Evolutionary conservation across 306 rosid species (phyloP), one percentile per base, ranked within the genome.

Genomic region (Cercis canadensis): DNA sequence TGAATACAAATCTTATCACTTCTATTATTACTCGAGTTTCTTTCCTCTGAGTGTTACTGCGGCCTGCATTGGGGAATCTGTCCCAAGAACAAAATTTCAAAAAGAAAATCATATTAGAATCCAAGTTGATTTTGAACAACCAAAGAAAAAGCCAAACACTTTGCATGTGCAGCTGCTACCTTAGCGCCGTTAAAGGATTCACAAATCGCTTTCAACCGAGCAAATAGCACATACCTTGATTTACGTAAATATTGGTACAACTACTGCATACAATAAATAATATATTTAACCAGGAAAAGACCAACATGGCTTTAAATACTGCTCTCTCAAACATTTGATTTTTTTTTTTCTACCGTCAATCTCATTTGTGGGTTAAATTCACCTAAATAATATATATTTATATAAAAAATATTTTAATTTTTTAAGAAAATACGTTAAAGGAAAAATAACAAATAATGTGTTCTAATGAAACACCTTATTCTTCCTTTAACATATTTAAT

Each of bases 151-250:
- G 82, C 84, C 86, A 87, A 87, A 77, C 50, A 8, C 1, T 2
- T 1, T 76, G 88, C 96, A 87, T 86, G 96, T 87, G 95, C 94
- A 40, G 15, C 62, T 87, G 82, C 86, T 81, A 11, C 83, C 66
- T 62, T 81, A 12, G 56, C 81, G 78, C 87, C 81, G 81, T 45
- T 49, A 55, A 78, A 53, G 37, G 53, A 18, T 51, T 82, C 73
- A 19, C 62, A 55, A 19, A 33, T 91, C 88, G 31, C 80, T 87
- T 69, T 91, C 89, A 72, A 55, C 41, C 34, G 37, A 7, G 62
- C 49, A 61, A 67, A 61, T 45, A 57, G 31, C 87, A 72, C n/a
- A n/a, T 46, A 58, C 65, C 31, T 67, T 63, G 52, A 16, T 64
- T 65, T 62, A 50, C 61, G 72, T 54, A 57, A 10, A 31, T 65